Evolutionary conservation across 2,329 filamentous ascomycete genomes (phyloP).

Genomic region (Sclerotinia sclerotiorum): DNA sequence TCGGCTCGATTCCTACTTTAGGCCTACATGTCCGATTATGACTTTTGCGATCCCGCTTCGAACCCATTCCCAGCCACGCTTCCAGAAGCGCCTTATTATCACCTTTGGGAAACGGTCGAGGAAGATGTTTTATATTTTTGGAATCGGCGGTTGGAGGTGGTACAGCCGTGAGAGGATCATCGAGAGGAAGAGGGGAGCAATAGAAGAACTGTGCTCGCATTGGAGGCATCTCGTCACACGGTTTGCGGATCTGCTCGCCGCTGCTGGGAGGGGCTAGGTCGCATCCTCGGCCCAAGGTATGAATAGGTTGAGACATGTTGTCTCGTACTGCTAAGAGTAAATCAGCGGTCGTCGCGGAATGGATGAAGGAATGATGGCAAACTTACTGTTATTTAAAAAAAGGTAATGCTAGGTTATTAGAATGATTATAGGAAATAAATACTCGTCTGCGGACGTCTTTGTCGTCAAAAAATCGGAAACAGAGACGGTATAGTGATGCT

Average conservation of each 20-base stretch:
- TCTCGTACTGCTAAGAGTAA: constrained; percentile 21
- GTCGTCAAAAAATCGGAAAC: constrained; percentile 13
- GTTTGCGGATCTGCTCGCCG: constrained; percentile 20
- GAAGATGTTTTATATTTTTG: constrained; percentile 56
- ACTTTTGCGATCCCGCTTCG: constrained; percentile 49
- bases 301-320: constrained; percentile 36
- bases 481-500: constrained; percentile 19
- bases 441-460: constrained; percentile 28
- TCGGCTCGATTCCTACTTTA: constrained; percentile 8
- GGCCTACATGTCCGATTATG: constrained; percentile 43
- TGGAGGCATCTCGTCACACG: constrained; percentile 53
- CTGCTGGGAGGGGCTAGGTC: constrained; percentile 29
- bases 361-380: background rate
- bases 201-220: constrained; percentile 81
- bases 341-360: background rate
- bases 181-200: constrained; percentile 75
- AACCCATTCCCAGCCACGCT: constrained; percentile 67
- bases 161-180: constrained; percentile 76
- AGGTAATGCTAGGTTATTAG: constrained; percentile 15
- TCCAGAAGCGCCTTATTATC: constrained; percentile 80
- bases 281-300: constrained; percentile 40
- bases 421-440: constrained; percentile 13
- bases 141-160: constrained; percentile 53
- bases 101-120: constrained; percentile 74
- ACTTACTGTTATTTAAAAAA: constrained; percentile 15